A percentile compares a stretch with the other conserved stretches of the same genome.
These are phyloP conservation scores for Tylopilus intermedius DNA, from an alignment of 768 basidiomycete genomes.

Conservation along the genomic window DNA sequence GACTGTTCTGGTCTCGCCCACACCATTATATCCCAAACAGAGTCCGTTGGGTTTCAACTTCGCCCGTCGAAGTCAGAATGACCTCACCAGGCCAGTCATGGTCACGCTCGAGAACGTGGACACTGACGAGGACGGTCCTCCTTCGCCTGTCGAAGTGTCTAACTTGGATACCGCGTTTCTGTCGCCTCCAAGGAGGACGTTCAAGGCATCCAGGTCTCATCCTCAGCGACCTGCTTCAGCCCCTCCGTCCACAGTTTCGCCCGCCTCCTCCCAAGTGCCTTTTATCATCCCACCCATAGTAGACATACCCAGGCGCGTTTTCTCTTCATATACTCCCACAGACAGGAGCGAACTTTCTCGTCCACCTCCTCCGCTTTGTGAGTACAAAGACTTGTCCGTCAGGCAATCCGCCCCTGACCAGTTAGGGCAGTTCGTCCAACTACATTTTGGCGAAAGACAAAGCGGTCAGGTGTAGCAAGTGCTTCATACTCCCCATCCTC, in stretches of 20 bases:
- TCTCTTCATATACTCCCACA: slow-evolving; percentile 11
- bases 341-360: slow-evolving; percentile 42
- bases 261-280: neutral
- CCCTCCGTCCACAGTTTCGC: slow-evolving; percentile 15
- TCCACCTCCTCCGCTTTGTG: slow-evolving; percentile 63
- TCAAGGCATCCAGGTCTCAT: slow-evolving; percentile 16
- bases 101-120: slow-evolving; percentile 29
- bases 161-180: slow-evolving; percentile 18
- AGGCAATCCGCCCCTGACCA: neutral
- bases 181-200: slow-evolving; percentile 27
- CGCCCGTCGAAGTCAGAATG: slow-evolving; percentile 27
- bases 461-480: slow-evolving; percentile 63
- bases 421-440: slow-evolving; percentile 63
- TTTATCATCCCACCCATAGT: neutral
- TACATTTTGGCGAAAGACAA: slow-evolving; percentile 75
- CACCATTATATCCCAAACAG: slow-evolving; percentile 22
- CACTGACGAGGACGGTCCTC: slow-evolving; percentile 17
- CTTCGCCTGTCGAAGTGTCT: slow-evolving; percentile 23
- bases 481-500: slow-evolving; percentile 70
- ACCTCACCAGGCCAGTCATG: slow-evolving; percentile 29
- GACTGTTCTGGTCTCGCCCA: slow-evolving; percentile 32
- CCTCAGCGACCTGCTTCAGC: slow-evolving; percentile 20
- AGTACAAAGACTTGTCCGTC: slow-evolving; percentile 25
- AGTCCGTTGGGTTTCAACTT: slow-evolving; percentile 26
- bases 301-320: slow-evolving; percentile 11